These are phyloP conservation scores for Hypomyces rosellus DNA, from an alignment of 2,329 filamentous ascomycete genomes.

Conservation along the genomic window DNA sequence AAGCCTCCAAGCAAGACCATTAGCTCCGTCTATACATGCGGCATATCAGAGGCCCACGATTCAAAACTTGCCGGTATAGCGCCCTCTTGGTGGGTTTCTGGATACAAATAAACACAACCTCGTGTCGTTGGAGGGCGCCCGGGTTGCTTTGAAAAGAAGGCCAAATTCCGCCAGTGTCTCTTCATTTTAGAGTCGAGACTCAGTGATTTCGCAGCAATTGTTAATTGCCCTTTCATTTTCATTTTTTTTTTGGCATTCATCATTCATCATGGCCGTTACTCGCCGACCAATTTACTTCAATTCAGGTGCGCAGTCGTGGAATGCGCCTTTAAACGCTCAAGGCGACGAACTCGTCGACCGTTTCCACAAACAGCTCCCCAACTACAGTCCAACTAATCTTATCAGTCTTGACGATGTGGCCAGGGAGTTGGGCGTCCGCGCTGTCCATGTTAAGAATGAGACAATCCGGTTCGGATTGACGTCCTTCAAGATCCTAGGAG, in stretches of 20 bases:
- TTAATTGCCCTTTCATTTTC: neutral
- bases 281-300: constrained; percentile 15
- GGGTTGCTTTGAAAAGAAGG: no score
- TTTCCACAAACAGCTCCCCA: constrained; percentile 25
- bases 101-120: no score
- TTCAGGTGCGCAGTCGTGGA: constrained; percentile 11
- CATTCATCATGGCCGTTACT: constrained; percentile 3
- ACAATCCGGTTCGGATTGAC: constrained; percentile 61
- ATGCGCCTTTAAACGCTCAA: neutral
- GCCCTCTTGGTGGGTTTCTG: no score
- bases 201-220: no score
- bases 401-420: constrained; percentile 47
- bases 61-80: no score
- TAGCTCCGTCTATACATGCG: no score
- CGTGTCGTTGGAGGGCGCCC: no score
- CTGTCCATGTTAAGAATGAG: constrained; percentile 66
- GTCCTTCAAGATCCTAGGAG: constrained; percentile 74
- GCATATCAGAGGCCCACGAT: no score
- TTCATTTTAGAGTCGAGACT: no score
- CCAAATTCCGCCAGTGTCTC: no score
- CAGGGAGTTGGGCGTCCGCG: constrained; percentile 46
- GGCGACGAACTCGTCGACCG: constrained; percentile 4
- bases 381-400: constrained; percentile 45
- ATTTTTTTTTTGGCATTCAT: neutral
- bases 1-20: no score